Percentiles rank a stretch among this genome's conserved stretches.
These are phyloP conservation scores for Darksidea phi DNA, from an alignment of 495 filamentous ascomycete genomes.

Conservation along the genomic window DNA sequence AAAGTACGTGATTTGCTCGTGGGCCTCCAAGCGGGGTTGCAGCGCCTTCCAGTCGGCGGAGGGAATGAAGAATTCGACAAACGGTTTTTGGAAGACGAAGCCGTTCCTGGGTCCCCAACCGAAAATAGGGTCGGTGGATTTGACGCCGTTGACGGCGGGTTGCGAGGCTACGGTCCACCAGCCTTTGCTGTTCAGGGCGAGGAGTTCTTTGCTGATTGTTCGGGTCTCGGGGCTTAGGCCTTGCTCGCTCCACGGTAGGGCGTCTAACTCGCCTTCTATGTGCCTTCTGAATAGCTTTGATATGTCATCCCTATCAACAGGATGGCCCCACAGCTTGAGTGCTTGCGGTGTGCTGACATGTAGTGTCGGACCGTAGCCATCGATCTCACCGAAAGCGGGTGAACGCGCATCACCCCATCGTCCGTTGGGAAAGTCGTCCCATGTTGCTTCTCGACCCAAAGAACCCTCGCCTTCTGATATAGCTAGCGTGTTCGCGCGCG, in stretches of 20 bases:
- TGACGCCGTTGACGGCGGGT: conserved; percentile 83
- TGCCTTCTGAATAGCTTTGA: conserved; percentile 75
- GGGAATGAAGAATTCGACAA: conserved; percentile 92
- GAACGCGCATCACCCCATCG: conserved; percentile 83
- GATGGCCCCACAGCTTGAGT: conserved; percentile 78
- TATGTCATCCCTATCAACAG: conserved; percentile 66
- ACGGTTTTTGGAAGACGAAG: conserved; percentile 97
- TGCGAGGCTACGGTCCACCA: conserved; percentile 99
- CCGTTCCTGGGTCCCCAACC: conserved; percentile 93
- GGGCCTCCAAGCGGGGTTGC: conserved; percentile 56
- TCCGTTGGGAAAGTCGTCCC: conserved; percentile 98
- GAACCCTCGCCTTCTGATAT: conserved; percentile 90
- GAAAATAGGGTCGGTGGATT: conserved; percentile 72
- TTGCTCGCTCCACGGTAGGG: conserved; percentile 92
- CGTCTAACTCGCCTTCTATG: conserved; percentile 68
- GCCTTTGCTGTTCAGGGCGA: conserved; percentile 73
- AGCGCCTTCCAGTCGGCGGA: conserved; percentile 65
- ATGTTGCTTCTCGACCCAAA: conserved; percentile 93
- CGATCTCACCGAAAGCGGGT: conserved; percentile 90
- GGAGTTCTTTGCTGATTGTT: conserved; percentile 69
- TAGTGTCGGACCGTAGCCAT: conserved; percentile 88
- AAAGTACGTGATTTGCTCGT: conserved; percentile 75
- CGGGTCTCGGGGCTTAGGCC: conserved; percentile 80
- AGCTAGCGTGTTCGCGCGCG: conserved; percentile 76
- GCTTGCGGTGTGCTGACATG: conserved; percentile 79